Conservation (phyloP, 768 basidiomycete species). For the Suillus variegatus region DNA sequence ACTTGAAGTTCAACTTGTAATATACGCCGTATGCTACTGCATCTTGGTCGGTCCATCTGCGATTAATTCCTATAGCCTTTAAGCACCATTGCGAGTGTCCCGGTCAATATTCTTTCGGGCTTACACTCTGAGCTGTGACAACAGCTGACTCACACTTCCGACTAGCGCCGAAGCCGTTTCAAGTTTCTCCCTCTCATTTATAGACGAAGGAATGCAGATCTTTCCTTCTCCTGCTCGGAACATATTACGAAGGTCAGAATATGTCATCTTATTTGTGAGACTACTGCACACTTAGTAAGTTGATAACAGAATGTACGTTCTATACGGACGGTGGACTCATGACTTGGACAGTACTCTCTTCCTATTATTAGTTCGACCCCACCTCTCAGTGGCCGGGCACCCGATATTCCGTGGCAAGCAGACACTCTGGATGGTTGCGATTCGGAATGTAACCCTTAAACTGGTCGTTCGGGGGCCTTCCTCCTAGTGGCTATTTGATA, state of each 20-base stretch:
- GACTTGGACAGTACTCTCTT: neutral
- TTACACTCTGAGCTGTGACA: neutral
- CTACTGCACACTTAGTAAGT: neutral
- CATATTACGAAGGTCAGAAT: neutral
- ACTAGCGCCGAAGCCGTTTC: neutral
- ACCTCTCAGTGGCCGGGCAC: neutral
- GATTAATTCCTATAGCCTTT: neutral
- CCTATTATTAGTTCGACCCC: constrained; percentile 1
- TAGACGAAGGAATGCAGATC: neutral
- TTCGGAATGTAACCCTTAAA: neutral
- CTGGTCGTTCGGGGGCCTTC: neutral
- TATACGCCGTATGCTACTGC: neutral
- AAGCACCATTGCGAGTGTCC: neutral
- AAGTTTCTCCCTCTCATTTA: neutral
- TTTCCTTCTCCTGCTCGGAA: neutral
- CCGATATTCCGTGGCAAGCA: neutral
- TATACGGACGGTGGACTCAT: neutral
- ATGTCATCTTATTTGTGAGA: neutral
- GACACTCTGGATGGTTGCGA: neutral
- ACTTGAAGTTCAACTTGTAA: neutral
- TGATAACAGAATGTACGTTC: neutral
- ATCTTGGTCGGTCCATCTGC: neutral
- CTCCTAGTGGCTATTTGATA: neutral
- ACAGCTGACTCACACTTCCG: neutral
- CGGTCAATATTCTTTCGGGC: neutral